A percentile compares a stretch with the other conserved stretches of the same genome.
phyloP scores from a whole-genome alignment of 371 early-diverging fungal genomes.

The Fennellomyces sp. region DNA sequence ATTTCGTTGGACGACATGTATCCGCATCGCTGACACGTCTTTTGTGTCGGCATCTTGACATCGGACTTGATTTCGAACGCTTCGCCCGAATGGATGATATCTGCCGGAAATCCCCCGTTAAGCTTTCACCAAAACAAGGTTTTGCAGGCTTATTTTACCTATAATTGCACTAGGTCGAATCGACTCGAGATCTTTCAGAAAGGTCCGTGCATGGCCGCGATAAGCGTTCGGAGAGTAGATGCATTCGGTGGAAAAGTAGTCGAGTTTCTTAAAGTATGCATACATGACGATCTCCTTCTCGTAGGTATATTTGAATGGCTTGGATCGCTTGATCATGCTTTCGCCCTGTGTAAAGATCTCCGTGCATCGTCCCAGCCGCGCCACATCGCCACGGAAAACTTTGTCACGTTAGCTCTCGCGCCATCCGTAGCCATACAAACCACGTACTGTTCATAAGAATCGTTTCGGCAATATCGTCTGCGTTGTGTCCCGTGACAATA shows the following conservation, averaged over 20 bases:
- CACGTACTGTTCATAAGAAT: constrained; percentile 96
- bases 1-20: constrained; percentile 91
- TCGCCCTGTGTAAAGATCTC: constrained; percentile 86
- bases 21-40: constrained; percentile 89
- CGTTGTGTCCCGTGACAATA: constrained; percentile 99
- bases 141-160: too few species aligned
- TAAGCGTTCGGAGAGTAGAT: constrained; percentile 99
- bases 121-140: too few species aligned
- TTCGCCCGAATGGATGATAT: constrained; percentile 95
- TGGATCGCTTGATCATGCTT: constrained; percentile 84
- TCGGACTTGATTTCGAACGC: constrained; percentile 75
- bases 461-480: constrained; percentile 99
- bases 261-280: constrained; percentile 98
- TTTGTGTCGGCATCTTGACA: constrained; percentile 70
- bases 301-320: constrained; percentile 99
- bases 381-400: constrained; percentile 98
- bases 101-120: constrained; percentile 48
- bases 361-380: constrained; percentile 94
- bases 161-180: constrained; percentile 92
- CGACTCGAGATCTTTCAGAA: constrained; percentile 97
- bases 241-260: constrained; percentile 99
- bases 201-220: constrained; percentile 96
- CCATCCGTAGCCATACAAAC: neutral
- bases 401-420: neutral
- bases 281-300: constrained; percentile 99